phyloP scores from a whole-genome alignment of 768 basidiomycete genomes.

The Mycena rosella region DNA sequence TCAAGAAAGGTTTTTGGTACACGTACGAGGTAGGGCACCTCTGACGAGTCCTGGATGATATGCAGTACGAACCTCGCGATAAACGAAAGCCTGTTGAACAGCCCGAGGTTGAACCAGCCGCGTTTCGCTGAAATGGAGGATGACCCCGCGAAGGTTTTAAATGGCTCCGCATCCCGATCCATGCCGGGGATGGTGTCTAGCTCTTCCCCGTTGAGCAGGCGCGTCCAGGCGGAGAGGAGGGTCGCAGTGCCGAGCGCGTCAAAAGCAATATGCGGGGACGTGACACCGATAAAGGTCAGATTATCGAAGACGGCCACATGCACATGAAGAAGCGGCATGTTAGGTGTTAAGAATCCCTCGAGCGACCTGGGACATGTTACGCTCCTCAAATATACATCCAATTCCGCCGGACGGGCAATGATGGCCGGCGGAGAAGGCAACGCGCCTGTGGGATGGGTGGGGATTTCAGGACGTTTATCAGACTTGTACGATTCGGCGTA shows the following conservation, averaged over 20 bases:
- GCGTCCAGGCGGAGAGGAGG: slow-evolving; percentile 27
- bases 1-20: slow-evolving; percentile 28
- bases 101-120: slow-evolving; percentile 25
- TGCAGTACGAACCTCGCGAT: slow-evolving; percentile 19
- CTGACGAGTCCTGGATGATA: slow-evolving; percentile 20
- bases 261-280: slow-evolving; percentile 17
- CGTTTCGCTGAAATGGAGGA: not conserved
- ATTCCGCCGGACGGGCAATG: not conserved
- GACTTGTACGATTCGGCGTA: slow-evolving; percentile 16
- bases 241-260: slow-evolving; percentile 27
- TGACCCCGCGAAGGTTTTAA: not conserved
- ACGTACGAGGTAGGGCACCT: slow-evolving; percentile 5
- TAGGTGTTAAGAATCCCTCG: slow-evolving; percentile 17
- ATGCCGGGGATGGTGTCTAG: slow-evolving; percentile 25
- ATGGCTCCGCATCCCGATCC: slow-evolving; percentile 9
- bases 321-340: slow-evolving; percentile 18
- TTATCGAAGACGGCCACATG: slow-evolving; percentile 28
- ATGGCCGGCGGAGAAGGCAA: not conserved
- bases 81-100: slow-evolving; percentile 12
- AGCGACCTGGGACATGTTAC: slow-evolving; percentile 8
- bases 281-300: slow-evolving; percentile 28
- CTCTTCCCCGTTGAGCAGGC: slow-evolving; percentile 21
- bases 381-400: slow-evolving; percentile 16
- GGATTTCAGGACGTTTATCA: slow-evolving; percentile 11
- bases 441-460: not conserved